Percentiles rank a stretch among this genome's conserved stretches.
These are phyloP conservation scores for Diaporthe amygdali DNA, from an alignment of 2,329 filamentous ascomycete species.

Conservation along the genomic window DNA sequence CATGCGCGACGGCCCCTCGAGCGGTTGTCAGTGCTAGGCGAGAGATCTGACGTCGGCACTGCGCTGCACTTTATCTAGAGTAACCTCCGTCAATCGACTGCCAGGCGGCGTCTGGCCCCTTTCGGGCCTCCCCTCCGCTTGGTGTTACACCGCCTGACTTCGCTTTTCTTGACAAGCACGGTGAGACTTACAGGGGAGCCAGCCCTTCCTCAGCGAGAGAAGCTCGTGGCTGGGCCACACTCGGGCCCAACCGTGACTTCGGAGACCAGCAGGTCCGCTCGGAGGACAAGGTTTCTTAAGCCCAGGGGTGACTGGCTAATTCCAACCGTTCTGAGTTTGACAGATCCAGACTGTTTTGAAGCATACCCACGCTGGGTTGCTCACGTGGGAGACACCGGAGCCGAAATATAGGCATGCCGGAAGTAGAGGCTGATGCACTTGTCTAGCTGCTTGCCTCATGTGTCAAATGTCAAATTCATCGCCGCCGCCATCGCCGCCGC, in stretches of 20 bases:
- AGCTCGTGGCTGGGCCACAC: not conserved
- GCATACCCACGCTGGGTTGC: not conserved
- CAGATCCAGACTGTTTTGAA: not conserved
- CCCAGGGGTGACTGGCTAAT: not conserved
- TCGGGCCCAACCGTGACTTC: not conserved
- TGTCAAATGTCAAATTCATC: slow-evolving; percentile 9
- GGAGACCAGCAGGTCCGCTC: not conserved
- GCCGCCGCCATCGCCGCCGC: slow-evolving; percentile 8
- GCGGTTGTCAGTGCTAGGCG: not conserved
- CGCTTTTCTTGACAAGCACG: not conserved
- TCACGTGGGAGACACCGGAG: not conserved
- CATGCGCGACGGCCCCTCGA: not conserved
- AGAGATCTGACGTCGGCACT: slow-evolving; percentile 12
- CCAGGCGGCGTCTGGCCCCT: not conserved
- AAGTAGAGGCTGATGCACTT: not conserved
- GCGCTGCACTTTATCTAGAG: slow-evolving; percentile 16
- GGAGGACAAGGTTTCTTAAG: not conserved
- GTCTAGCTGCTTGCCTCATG: not conserved
- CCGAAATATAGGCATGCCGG: not conserved
- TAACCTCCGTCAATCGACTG: slow-evolving; percentile 7
- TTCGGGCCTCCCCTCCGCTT: slow-evolving; percentile 5
- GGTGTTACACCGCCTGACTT: slow-evolving; percentile 5
- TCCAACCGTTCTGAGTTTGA: not conserved
- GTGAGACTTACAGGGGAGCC: not conserved
- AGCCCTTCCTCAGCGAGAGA: not conserved